These are phyloP conservation scores for Leccinum arenicola DNA, from an alignment of 768 basidiomycete species.

Conservation along the genomic window DNA sequence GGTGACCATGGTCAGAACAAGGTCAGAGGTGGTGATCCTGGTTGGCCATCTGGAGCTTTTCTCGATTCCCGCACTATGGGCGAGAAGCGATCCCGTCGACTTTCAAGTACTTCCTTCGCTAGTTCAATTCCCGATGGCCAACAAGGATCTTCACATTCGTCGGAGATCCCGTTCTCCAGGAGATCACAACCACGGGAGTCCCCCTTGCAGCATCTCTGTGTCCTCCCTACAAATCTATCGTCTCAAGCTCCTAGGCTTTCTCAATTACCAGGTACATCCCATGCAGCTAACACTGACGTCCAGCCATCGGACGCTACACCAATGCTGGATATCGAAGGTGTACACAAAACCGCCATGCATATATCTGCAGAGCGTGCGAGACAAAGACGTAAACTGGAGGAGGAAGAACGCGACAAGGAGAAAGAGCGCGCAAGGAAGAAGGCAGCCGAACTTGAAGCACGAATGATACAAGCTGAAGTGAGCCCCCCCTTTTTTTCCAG, in stretches of 20 bases:
- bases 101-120: constrained; percentile 22
- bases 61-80: constrained; percentile 16
- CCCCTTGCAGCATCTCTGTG: constrained; percentile 34
- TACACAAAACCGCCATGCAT: constrained; percentile 79
- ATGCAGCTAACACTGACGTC: constrained; percentile 39
- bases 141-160: constrained; percentile 19
- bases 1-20: constrained; percentile 21
- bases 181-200: constrained; percentile 46
- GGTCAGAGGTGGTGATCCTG: constrained; percentile 17
- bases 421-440: constrained; percentile 79
- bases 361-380: constrained; percentile 80
- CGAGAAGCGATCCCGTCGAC: constrained; percentile 22
- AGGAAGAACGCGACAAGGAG: constrained; percentile 76
- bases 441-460: constrained; percentile 72
- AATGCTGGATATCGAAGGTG: constrained; percentile 55
- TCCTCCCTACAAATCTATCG: constrained; percentile 15
- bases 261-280: constrained; percentile 45
- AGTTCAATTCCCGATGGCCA: constrained; percentile 23
- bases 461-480: constrained; percentile 42
- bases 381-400: constrained; percentile 76
- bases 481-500: constrained; percentile 4
- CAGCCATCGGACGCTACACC: constrained; percentile 23
- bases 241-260: constrained; percentile 22
- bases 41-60: constrained; percentile 10
- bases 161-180: constrained; percentile 19